Base-by-base conservation (phyloP, 495 filamentous ascomycete genomes). In the Cercophora newfieldiana region DNA sequence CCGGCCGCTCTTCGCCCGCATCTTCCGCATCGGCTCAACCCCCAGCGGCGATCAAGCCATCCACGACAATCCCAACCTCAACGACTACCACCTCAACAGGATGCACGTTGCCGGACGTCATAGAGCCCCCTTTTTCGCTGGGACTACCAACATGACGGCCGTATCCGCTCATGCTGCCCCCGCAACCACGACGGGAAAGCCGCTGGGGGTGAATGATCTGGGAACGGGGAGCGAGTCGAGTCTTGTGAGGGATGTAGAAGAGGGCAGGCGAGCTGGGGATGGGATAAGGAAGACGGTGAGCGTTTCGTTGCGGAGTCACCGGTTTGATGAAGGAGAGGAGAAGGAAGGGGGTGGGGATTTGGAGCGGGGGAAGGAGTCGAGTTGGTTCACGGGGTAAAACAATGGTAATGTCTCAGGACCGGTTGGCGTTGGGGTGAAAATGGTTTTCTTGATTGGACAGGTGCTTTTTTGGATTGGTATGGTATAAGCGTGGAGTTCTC, bases 281-380 rank as follows among this genome's bases (percentile, higher is more conserved):
- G 55, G 55, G 28, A 58, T 58, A 5, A 58, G 18, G 24, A 58
- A 26, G 55, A 58, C 55, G 7, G 55, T 58, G 24, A 58, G 55
- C 18, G 55, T 58, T 8, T 58, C 55, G 37, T 14, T 44, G 37
- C 12, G 37, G 10, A 44, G 37, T 16, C 37, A 44, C 10, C 12
- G 12, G 37, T 44, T 44, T 2, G 37, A 44, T 2, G 37, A 16
- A 14, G 18, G 18, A 44, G 37, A 44, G 10, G 37, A n/a, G n/a
- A n/a, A n/a, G n/a, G n/a, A n/a, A n/a, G n/a, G n/a, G n/a, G n/a
- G n/a, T n/a, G n/a, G 37, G 3, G 37, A 44, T 14, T 44, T 44
- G 37, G 37, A 44, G 10, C 10, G 10, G 10, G 37, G 37, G 5
- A 33, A 4, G 12, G 18, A 44, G 12, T 2, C 10, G 10, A 44